Percentiles rank a stretch among this genome's conserved stretches.
phyloP scores from a whole-genome alignment of 2,329 filamentous ascomycete species.

The Lithohypha guttulata region DNA sequence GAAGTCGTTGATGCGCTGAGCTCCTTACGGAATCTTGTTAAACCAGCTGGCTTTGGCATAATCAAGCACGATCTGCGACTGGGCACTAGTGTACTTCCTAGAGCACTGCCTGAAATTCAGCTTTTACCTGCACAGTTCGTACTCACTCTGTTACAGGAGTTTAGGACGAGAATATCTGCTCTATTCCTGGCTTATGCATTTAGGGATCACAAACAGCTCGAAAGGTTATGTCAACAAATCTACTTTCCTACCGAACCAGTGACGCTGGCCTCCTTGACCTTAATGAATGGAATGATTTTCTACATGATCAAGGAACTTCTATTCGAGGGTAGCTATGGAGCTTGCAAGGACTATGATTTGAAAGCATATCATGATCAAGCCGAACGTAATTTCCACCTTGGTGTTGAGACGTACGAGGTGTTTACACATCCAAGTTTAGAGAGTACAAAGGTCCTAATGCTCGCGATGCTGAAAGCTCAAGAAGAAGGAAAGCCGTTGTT shows the following conservation, averaged over 20 bases:
- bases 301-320: slow-evolving; percentile 27
- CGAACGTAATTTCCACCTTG: slow-evolving; percentile 9
- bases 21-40: slow-evolving; percentile 1
- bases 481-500: slow-evolving; percentile 23
- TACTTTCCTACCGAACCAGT: slow-evolving; percentile 36
- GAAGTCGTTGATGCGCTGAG: slow-evolving; percentile 6
- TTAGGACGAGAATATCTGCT: neutral
- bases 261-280: slow-evolving; percentile 30
- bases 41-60: neutral
- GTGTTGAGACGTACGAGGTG: slow-evolving; percentile 22
- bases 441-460: slow-evolving; percentile 19
- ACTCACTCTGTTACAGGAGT: slow-evolving; percentile 1
- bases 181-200: slow-evolving; percentile 5
- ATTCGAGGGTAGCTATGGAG: neutral
- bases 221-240: slow-evolving; percentile 29
- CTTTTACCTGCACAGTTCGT: slow-evolving; percentile 9
- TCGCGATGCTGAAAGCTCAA: slow-evolving; percentile 23
- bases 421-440: slow-evolving; percentile 22
- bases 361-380: slow-evolving; percentile 9
- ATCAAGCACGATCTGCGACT: slow-evolving; percentile 1
- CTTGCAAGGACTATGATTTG: slow-evolving; percentile 14
- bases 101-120: slow-evolving; percentile 5
- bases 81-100: neutral
- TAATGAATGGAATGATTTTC: slow-evolving; percentile 30
- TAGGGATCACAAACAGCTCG: slow-evolving; percentile 1